These are phyloP conservation scores for Globisporangium megalacanthum DNA, from an alignment of 352 stramenopile genomes.

Conservation along the genomic window DNA sequence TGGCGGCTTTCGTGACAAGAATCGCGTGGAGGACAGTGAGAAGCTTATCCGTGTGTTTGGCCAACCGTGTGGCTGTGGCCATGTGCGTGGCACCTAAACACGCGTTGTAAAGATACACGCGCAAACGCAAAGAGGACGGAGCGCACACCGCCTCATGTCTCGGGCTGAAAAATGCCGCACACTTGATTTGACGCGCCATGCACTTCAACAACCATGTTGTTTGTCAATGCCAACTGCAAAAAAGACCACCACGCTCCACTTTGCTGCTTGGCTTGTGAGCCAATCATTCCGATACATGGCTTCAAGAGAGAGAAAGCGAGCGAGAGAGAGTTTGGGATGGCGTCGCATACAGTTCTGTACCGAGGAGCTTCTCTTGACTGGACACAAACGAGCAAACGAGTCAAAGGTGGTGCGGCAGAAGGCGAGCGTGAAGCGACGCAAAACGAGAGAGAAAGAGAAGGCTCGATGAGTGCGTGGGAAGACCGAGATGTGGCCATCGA, in stretches of 20 bases:
- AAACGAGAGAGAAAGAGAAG: too few species aligned
- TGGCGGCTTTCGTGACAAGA: too few species aligned
- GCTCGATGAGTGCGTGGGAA: too few species aligned
- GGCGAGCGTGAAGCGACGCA: too few species aligned
- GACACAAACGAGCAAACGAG: neutral
- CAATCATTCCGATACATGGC: neutral
- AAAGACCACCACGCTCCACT: neutral
- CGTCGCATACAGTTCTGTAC: neutral
- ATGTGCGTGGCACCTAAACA: neutral
- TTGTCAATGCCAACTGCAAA: neutral
- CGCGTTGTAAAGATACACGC: slow-evolving; percentile 2
- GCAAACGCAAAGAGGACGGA: too few species aligned
- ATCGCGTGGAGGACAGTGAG: too few species aligned
- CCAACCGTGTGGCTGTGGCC: neutral
- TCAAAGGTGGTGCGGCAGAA: too few species aligned
- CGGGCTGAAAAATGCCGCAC: too few species aligned
- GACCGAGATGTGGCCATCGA: too few species aligned
- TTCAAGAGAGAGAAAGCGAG: neutral
- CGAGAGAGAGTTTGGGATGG: neutral
- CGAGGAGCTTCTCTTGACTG: neutral
- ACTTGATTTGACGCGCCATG: too few species aligned
- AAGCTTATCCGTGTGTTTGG: neutral
- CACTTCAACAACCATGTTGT: too few species aligned
- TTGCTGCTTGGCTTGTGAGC: neutral
- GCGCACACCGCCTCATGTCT: too few species aligned